Evolutionary conservation across 148 eudicot species (phyloP).

Genomic region (Silene latifolia): DNA sequence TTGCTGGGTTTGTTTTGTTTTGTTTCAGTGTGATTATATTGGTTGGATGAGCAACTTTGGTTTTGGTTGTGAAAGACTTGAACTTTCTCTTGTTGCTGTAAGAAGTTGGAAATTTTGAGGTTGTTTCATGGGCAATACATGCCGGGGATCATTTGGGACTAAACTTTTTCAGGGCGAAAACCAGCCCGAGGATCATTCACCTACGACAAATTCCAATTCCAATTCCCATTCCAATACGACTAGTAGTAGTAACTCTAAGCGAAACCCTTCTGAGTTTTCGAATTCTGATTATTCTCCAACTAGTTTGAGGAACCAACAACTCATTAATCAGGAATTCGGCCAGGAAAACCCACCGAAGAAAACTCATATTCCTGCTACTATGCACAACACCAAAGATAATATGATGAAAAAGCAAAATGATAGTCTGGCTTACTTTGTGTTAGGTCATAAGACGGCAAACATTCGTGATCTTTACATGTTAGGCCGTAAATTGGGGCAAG

Average conservation of each 20-base stretch:
- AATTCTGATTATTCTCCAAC: constrained; percentile 48
- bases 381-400: constrained; percentile 23
- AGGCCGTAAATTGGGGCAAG: constrained; percentile 93
- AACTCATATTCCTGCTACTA: constrained; percentile 13
- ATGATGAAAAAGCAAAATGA: constrained; percentile 41
- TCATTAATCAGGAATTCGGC: constrained; percentile 51
- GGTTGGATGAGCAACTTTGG: constrained; percentile 30
- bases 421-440: constrained; percentile 59
- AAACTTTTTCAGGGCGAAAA: constrained; percentile 50
- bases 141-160: constrained; percentile 82
- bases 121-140: constrained; percentile 91
- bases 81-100: constrained; percentile 9
- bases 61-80: constrained; percentile 28
- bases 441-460: constrained; percentile 86
- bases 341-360: constrained; percentile 37
- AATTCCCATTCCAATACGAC: constrained; percentile 24
- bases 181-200: constrained; percentile 58
- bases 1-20: background rate
- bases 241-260: constrained; percentile 30
- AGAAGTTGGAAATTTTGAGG: constrained; percentile 28
- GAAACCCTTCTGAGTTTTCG: constrained; percentile 25
- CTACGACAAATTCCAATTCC: constrained; percentile 28
- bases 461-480: constrained; percentile 77
- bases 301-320: constrained; percentile 45
- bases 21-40: constrained; percentile 22